Conservation (phyloP, 2,329 filamentous ascomycete genomes). For the Tolypocladium guangdongense region DNA sequence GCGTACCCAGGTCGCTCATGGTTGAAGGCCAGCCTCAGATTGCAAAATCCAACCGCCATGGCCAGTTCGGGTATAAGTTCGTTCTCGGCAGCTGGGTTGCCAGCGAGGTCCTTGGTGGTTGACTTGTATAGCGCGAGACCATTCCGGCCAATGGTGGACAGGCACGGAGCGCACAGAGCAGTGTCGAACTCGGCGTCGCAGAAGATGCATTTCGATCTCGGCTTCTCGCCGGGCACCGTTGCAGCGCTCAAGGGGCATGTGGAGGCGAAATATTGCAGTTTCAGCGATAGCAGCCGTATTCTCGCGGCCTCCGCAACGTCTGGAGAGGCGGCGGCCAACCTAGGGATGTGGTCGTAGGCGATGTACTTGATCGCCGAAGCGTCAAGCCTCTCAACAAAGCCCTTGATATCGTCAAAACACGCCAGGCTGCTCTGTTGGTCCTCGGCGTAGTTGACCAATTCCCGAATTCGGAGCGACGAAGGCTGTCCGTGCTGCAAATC, state of each 20-base stretch:
- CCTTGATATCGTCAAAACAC: conserved; percentile 37
- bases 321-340: conserved; percentile 16
- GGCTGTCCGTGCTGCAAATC: conserved; percentile 17
- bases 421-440: conserved; percentile 23
- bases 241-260: conserved; percentile 22
- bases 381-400: conserved; percentile 30
- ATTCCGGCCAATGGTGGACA: conserved; percentile 11
- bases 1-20: neutral
- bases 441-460: conserved; percentile 25
- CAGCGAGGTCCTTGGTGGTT: conserved; percentile 1
- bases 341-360: conserved; percentile 23
- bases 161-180: conserved; percentile 10
- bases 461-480: conserved; percentile 18
- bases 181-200: conserved; percentile 11
- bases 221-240: conserved; percentile 8
- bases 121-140: conserved; percentile 10
- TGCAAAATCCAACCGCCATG: conserved; percentile 23
- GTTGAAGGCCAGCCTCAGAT: conserved; percentile 18
- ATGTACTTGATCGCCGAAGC: conserved; percentile 28
- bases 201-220: conserved; percentile 12
- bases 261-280: conserved; percentile 32
- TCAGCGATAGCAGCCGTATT: conserved; percentile 24
- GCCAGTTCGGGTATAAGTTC: conserved; percentile 21
- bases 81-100: conserved; percentile 1
- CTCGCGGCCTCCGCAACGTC: conserved; percentile 13